Percentiles rank a stretch among this genome's conserved stretches.
These are phyloP conservation scores for Bacterosira constricta DNA, from an alignment of 108 stramenopile genomes.

Conservation along the genomic window DNA sequence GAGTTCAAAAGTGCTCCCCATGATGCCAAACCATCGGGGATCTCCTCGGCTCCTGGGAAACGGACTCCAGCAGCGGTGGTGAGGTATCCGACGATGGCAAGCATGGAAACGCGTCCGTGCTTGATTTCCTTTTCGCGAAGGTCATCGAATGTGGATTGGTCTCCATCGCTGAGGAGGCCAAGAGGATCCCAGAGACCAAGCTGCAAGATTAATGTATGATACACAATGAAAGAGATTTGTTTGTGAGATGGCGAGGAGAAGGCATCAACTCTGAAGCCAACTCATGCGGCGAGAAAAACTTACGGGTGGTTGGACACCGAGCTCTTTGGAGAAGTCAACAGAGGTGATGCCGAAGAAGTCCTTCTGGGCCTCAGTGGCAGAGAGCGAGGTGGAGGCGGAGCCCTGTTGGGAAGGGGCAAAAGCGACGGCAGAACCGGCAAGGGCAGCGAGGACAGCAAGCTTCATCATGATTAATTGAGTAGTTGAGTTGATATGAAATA, in stretches of 20 bases:
- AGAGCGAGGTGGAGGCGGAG: constrained; percentile 35
- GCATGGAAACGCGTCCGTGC: constrained; percentile 62
- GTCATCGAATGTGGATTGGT: constrained; percentile 62
- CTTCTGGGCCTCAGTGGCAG: too few species aligned
- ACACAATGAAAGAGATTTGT: constrained; percentile 33
- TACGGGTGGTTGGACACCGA: constrained; percentile 87
- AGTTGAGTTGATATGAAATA: too few species aligned
- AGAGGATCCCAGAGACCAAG: constrained; percentile 55
- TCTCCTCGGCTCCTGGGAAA: constrained; percentile 75
- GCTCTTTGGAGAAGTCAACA: constrained; percentile 81
- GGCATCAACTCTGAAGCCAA: constrained; percentile 66
- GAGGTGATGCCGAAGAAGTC: too few species aligned
- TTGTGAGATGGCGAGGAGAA: constrained; percentile 35
- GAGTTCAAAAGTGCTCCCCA: constrained; percentile 49
- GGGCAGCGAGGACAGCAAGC: constrained; percentile 54
- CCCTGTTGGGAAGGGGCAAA: constrained; percentile 19
- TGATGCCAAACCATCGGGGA: constrained; percentile 74
- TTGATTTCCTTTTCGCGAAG: constrained; percentile 64
- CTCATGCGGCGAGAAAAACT: constrained; percentile 82
- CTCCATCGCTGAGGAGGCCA: constrained; percentile 63
- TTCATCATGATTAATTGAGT: too few species aligned
- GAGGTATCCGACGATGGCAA: constrained; percentile 74
- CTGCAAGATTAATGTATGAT: too few species aligned
- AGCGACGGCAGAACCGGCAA: constrained; percentile 48
- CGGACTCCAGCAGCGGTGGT: constrained; percentile 72